These are phyloP conservation scores for Lasiodiplodia citricola DNA, from an alignment of 2,329 filamentous ascomycete species.

Conservation along the genomic window DNA sequence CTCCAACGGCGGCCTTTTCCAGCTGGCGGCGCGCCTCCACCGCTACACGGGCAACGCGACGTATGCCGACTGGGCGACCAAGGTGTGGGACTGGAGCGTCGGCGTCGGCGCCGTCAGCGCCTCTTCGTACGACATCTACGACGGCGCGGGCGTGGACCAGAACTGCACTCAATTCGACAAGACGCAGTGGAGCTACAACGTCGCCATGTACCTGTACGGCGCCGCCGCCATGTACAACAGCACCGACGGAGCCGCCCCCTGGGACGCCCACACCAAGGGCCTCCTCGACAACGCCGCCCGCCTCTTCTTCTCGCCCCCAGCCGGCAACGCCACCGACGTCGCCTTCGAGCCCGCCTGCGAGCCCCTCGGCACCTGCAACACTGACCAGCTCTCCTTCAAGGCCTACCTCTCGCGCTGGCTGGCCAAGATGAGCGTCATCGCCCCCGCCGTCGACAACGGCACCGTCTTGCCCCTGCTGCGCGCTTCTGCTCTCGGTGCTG, in stretches of 20 bases:
- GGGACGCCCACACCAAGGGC: conserved; percentile 61
- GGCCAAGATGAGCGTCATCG: conserved; percentile 47
- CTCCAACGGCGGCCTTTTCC: conserved; percentile 64
- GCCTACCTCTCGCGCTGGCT: conserved; percentile 52
- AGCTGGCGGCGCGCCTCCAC: conserved; percentile 69
- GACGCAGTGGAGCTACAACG: conserved; percentile 55
- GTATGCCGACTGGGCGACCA: conserved; percentile 77
- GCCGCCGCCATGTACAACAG: conserved; percentile 55
- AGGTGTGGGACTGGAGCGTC: conserved; percentile 62
- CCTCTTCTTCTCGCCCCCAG: conserved; percentile 59
- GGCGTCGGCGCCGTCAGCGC: conserved; percentile 60
- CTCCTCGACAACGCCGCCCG: conserved; percentile 59
- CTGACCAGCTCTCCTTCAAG: conserved; percentile 55
- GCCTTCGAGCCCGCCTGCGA: conserved; percentile 58
- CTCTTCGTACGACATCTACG: conserved; percentile 47
- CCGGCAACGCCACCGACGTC: conserved; percentile 55
- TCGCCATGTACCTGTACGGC: conserved; percentile 52
- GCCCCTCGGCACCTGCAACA: conserved; percentile 51
- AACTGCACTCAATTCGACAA: conserved; percentile 52
- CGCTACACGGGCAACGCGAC: conserved; percentile 80
- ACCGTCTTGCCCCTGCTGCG: conserved; percentile 58
- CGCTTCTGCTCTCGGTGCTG: conserved; percentile 62
- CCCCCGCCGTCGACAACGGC: conserved; percentile 39
- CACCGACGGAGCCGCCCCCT: conserved; percentile 62
- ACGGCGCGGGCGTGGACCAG: conserved; percentile 49